Percentiles rank a stretch among this genome's conserved stretches.
These are phyloP conservation scores for Incumbomyces delicatus DNA, from an alignment of 2,329 filamentous ascomycete genomes.

Conservation along the genomic window DNA sequence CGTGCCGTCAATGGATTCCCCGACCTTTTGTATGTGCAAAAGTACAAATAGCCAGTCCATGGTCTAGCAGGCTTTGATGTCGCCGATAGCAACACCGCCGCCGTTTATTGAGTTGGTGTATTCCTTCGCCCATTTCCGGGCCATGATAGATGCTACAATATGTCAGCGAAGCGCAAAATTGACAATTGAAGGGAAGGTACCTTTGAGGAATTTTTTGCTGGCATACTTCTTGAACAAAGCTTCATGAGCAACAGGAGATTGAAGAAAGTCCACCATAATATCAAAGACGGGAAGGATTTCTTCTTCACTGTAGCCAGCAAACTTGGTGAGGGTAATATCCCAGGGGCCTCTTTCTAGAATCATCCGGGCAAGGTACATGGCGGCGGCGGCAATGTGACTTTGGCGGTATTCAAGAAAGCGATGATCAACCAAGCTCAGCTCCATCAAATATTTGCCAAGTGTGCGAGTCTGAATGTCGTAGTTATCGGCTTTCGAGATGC, in stretches of 20 bases:
- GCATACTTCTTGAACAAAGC: conserved; percentile 99
- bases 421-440: conserved; percentile 92
- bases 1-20: neutral
- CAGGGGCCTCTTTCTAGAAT: conserved; percentile 87
- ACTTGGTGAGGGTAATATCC: conserved; percentile 81
- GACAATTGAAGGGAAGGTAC: conserved; percentile 40
- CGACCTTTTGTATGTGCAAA: neutral
- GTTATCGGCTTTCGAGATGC: conserved; percentile 98
- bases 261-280: conserved; percentile 94
- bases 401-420: conserved; percentile 84
- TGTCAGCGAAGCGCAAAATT: conserved; percentile 18
- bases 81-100: conserved; percentile 12
- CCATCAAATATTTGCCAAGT: conserved; percentile 92
- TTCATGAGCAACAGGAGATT: conserved; percentile 80
- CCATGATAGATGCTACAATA: conserved; percentile 69
- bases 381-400: conserved; percentile 79
- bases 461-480: conserved; percentile 98
- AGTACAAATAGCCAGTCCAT: neutral
- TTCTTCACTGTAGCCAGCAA: conserved; percentile 84
- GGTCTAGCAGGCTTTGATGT: conserved; percentile 8
- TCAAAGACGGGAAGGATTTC: conserved; percentile 87
- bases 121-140: conserved; percentile 88
- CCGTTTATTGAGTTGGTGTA: conserved; percentile 32
- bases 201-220: conserved; percentile 98
- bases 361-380: conserved; percentile 88